Percentiles rank a stretch among this genome's conserved stretches.
phyloP scores from a whole-genome alignment of 2,329 filamentous ascomycete genomes.

The Stemphylium beticola region DNA sequence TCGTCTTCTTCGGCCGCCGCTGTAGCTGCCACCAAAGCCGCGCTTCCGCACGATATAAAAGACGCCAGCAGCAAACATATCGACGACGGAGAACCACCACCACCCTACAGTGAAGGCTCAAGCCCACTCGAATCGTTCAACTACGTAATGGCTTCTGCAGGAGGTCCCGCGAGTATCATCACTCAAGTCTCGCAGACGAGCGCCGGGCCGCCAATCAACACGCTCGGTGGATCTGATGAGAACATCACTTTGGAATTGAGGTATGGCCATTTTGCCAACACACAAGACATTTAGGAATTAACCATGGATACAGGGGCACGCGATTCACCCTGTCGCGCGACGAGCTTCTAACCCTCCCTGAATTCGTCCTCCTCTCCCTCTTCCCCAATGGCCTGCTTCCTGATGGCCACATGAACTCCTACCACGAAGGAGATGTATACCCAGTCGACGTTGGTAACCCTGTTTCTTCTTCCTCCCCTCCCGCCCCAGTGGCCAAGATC shows the following conservation, averaged over 20 bases:
- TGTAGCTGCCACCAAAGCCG: conserved; percentile 79
- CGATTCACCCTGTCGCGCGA: conserved; percentile 94
- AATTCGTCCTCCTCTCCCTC: conserved; percentile 96
- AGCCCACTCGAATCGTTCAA: conserved; percentile 91
- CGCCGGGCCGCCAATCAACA: conserved; percentile 83
- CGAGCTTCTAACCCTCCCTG: conserved; percentile 91
- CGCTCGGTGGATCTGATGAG: conserved; percentile 87
- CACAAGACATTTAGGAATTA: conserved; percentile 10
- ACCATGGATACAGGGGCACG: conserved; percentile 69
- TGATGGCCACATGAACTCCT: conserved; percentile 93
- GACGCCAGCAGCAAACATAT: conserved; percentile 71
- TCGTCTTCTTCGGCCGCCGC: conserved; percentile 54
- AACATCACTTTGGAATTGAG: conserved; percentile 93
- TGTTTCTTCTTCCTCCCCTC: conserved; percentile 39
- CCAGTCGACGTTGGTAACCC: conserved; percentile 86
- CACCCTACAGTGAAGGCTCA: conserved; percentile 92
- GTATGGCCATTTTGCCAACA: conserved; percentile 58
- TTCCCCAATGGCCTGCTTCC: conserved; percentile 98
- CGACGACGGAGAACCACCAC: conserved; percentile 89
- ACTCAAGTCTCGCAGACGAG: conserved; percentile 89
- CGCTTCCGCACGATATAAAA: conserved; percentile 82
- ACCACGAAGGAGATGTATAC: conserved; percentile 90
- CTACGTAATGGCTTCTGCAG: conserved; percentile 97
- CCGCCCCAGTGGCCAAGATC: conserved; percentile 49
- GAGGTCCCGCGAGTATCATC: conserved; percentile 97